A percentile compares a stretch with the other conserved stretches of the same genome.
Conservation (phyloP, 2,329 filamentous ascomycete species). For the Chaetothyriales sp. region DNA sequence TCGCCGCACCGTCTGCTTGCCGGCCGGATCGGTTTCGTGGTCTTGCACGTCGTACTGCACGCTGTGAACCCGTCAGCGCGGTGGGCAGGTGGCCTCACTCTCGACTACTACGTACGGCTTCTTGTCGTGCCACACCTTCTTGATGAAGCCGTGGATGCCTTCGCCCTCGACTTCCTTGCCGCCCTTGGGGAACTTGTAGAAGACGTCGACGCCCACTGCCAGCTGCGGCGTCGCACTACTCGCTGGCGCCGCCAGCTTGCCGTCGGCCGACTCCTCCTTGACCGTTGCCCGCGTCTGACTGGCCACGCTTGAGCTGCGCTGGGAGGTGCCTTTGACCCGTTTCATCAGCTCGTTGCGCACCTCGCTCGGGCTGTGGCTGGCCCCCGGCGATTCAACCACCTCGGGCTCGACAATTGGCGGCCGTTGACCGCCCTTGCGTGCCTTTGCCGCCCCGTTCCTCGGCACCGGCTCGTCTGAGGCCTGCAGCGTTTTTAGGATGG, state of each 20-base stretch:
- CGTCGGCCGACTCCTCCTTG: constrained; percentile 31
- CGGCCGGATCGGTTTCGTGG: constrained; percentile 15
- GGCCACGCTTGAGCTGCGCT: constrained; percentile 25
- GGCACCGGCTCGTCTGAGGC: constrained; percentile 34
- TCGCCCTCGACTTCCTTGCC: constrained; percentile 39
- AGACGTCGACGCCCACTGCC: constrained; percentile 35
- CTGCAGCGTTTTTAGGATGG: constrained; percentile 35
- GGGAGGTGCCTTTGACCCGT: constrained; percentile 29
- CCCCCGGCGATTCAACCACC: constrained; percentile 29
- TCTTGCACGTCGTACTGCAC: constrained; percentile 15
- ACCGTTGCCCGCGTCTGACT: constrained; percentile 20
- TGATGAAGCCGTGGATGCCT: constrained; percentile 63
- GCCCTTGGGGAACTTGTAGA: constrained; percentile 39
- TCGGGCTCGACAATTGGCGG: constrained; percentile 27
- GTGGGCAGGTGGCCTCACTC: too few species aligned
- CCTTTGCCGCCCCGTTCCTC: constrained; percentile 29
- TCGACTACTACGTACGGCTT: constrained; percentile 36
- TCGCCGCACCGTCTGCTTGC: constrained; percentile 32
- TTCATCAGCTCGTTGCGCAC: constrained; percentile 29
- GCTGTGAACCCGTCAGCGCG: constrained; percentile 2
- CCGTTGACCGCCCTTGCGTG: constrained; percentile 28
- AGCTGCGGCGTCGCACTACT: constrained; percentile 31
- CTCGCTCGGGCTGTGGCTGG: constrained; percentile 26
- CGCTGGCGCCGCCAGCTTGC: constrained; percentile 29
- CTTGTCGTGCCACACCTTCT: constrained; percentile 62